phyloP scores from a whole-genome alignment of 176 grass and related monocot species.

The Tuctoria greenei region DNA sequence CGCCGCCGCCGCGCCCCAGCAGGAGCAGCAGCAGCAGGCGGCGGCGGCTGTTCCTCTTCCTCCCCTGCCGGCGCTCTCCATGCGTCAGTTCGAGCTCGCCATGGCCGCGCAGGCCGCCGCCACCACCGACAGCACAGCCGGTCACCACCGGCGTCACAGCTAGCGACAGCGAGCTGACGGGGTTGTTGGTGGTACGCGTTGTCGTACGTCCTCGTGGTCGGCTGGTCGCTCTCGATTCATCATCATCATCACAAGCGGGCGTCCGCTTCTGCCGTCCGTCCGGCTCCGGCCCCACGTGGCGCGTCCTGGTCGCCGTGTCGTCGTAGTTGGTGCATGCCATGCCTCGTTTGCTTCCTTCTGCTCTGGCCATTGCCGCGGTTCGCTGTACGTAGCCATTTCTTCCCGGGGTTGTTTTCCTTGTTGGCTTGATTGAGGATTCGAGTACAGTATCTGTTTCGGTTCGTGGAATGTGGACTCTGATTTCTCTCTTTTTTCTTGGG shows the following conservation, averaged over 20 bases:
- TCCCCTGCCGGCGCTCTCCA: conserved; percentile 45
- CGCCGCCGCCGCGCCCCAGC: neutral
- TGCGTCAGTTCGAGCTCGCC: conserved; percentile 74
- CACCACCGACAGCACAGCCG: too few relatives aligned
- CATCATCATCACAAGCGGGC: conserved; percentile 32
- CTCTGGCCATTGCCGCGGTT: too few relatives aligned
- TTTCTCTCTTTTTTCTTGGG: neutral
- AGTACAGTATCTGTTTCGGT: neutral
- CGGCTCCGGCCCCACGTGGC: neutral
- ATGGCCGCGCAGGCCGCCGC: conserved; percentile 54
- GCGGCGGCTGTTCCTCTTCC: neutral
- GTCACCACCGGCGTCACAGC: conserved; percentile 15
- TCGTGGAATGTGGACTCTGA: neutral
- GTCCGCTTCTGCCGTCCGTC: conserved; percentile 18
- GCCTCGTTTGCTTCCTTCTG: conserved; percentile 29
- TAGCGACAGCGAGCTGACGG: neutral
- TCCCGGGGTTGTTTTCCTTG: too few relatives aligned
- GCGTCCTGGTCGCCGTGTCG: conserved; percentile 3
- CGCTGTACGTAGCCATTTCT: too few relatives aligned
- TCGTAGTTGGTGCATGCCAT: neutral
- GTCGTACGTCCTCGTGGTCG: neutral
- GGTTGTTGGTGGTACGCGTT: too few relatives aligned
- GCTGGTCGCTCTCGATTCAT: neutral
- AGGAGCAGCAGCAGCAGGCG: neutral
- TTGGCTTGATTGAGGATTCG: too few relatives aligned